phyloP scores from a whole-genome alignment of 192 early-diverging fungal species.

The Coemansia sp. region DNA sequence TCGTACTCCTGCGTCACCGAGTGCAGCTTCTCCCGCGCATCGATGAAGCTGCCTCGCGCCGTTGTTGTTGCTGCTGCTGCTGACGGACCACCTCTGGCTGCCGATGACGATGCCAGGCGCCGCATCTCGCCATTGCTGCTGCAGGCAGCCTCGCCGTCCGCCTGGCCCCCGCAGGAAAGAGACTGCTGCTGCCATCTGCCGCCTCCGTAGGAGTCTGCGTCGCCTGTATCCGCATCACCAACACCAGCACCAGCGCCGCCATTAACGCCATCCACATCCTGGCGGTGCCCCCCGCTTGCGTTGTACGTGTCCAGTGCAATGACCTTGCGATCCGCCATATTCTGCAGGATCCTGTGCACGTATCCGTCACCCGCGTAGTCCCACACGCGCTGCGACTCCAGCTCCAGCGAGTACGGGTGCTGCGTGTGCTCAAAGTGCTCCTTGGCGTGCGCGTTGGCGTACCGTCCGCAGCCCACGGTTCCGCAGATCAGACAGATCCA shows the following conservation, averaged over 20 bases:
- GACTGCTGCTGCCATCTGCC: background rate
- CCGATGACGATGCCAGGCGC: too few relatives aligned
- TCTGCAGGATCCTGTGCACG: constrained; percentile 93
- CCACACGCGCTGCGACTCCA: constrained; percentile 97
- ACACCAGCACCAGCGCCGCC: background rate
- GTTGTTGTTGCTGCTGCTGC: background rate
- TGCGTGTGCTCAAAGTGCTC: constrained; percentile 79
- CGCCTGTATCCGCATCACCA: too few relatives aligned
- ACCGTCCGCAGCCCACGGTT: constrained; percentile 93
- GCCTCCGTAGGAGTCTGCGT: too few relatives aligned
- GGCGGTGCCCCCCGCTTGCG: too few relatives aligned
- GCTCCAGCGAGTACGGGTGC: constrained; percentile 89
- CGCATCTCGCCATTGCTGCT: too few relatives aligned
- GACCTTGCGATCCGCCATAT: constrained; percentile 86
- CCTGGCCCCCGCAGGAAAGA: too few relatives aligned
- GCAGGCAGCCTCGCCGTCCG: too few relatives aligned
- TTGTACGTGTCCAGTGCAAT: constrained; percentile 70
- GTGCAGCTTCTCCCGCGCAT: constrained; percentile 70
- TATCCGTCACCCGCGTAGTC: constrained; percentile 97
- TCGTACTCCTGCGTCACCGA: constrained; percentile 79
- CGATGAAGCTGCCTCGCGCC: constrained; percentile 19
- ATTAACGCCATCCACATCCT: background rate
- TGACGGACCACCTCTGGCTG: background rate
- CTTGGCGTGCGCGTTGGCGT: constrained; percentile 86
- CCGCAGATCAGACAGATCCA: constrained; percentile 99